Evolutionary conservation across 2,329 filamentous ascomycete species (phyloP).

Genomic region (Leptographium galeiforme): DNA sequence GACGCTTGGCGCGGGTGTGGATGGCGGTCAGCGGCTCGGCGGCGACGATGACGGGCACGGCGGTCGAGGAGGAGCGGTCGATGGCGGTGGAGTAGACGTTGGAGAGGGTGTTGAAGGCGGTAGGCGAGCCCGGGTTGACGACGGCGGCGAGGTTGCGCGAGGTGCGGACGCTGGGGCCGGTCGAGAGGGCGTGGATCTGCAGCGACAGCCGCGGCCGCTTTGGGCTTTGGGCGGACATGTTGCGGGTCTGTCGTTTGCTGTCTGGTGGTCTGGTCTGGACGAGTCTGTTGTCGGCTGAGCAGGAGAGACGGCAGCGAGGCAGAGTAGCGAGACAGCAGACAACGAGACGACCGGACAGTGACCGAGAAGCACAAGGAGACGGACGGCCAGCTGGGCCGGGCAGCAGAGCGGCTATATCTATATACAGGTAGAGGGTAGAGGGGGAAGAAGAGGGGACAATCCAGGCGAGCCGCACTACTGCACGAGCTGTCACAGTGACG

Average conservation of each 20-base stretch:
- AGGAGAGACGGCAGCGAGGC: too few relatives aligned
- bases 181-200: constrained; percentile 28
- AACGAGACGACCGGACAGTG: too few relatives aligned
- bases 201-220: constrained; percentile 42
- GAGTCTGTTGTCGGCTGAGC: too few relatives aligned
- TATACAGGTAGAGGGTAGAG: background rate
- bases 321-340: too few relatives aligned
- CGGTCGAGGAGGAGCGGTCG: constrained; percentile 40
- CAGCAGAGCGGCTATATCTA: too few relatives aligned
- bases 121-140: constrained; percentile 44
- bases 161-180: constrained; percentile 22
- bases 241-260: background rate
- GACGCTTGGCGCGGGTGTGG: constrained; percentile 11
- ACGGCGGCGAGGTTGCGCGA: constrained; percentile 30
- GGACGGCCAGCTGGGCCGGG: too few relatives aligned
- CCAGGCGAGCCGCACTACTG: too few relatives aligned
- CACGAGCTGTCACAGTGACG: too few relatives aligned
- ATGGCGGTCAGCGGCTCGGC: constrained; percentile 19
- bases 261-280: too few relatives aligned
- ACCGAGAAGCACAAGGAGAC: too few relatives aligned
- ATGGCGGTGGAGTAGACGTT: constrained; percentile 52
- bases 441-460: background rate
- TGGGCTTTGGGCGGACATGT: constrained; percentile 16
- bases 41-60: constrained; percentile 27
- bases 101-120: constrained; percentile 52